phyloP scores from a whole-genome alignment of 2,329 filamentous ascomycete genomes.

The Bipolaris oryzae region DNA sequence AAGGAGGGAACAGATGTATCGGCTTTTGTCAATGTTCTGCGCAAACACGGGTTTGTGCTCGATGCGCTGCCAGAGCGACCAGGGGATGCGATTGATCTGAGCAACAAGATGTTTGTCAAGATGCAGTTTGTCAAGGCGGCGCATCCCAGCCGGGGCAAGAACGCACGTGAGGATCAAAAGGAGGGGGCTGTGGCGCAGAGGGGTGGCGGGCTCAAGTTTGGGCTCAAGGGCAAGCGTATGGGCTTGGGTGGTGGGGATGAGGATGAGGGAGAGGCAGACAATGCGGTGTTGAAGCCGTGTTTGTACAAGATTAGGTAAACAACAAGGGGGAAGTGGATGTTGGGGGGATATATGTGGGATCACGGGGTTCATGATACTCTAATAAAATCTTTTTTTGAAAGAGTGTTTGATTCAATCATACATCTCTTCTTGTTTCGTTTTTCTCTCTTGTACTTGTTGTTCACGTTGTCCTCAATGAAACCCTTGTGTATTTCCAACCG shows the following conservation, averaged over 20 bases:
- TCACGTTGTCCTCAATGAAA: not conserved
- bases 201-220: conserved; percentile 51
- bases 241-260: conserved; percentile 25
- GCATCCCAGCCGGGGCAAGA: conserved; percentile 76
- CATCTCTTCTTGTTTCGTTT: not conserved
- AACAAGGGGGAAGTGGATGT: not conserved
- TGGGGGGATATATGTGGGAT: not conserved
- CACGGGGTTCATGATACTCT: not conserved
- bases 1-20: conserved; percentile 80
- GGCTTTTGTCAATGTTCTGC: conserved; percentile 83
- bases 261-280: conserved; percentile 62
- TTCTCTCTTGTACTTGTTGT: not conserved
- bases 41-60: conserved; percentile 82
- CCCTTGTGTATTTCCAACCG: no score
- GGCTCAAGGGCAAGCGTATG: conserved; percentile 15
- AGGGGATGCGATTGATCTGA: conserved; percentile 72
- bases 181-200: conserved; percentile 42
- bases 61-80: conserved; percentile 60
- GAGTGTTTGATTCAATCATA: no score
- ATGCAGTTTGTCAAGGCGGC: conserved; percentile 93
- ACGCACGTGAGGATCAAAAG: conserved; percentile 54
- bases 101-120: conserved; percentile 98
- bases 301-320: conserved; percentile 80
- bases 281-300: conserved; percentile 87
- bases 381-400: not conserved